These are phyloP conservation scores for Lactarius sp. DNA, from an alignment of 768 basidiomycete genomes.

Conservation along the genomic window DNA sequence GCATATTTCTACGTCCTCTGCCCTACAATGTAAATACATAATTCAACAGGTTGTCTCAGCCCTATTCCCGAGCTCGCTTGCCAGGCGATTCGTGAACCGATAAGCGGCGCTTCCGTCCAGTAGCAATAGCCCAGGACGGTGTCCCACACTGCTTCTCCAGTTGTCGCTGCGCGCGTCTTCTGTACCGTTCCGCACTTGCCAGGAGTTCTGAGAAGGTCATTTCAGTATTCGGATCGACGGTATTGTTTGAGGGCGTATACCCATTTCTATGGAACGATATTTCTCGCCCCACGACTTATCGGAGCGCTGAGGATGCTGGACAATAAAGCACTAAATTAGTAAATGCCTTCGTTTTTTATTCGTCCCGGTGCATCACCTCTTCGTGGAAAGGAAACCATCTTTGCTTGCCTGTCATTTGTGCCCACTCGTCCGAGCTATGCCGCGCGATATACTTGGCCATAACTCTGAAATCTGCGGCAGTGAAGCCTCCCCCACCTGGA, in stretches of 20 bases:
- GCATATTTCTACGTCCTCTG: background rate
- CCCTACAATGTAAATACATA: background rate
- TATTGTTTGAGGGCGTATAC: slow-evolving; percentile 3
- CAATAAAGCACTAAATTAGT: background rate
- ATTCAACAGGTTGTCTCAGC: background rate
- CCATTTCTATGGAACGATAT: slow-evolving; percentile 14
- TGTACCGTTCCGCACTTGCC: slow-evolving; percentile 30
- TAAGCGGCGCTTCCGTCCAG: slow-evolving; percentile 13
- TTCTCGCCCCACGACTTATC: slow-evolving; percentile 5
- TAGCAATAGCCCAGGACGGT: slow-evolving; percentile 31
- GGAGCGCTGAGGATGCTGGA: slow-evolving; percentile 18
- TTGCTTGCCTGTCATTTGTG: slow-evolving; percentile 38
- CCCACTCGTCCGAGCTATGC: slow-evolving; percentile 39
- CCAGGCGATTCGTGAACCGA: slow-evolving; percentile 1
- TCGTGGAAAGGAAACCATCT: slow-evolving; percentile 53
- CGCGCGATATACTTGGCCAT: slow-evolving; percentile 54
- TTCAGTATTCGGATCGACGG: background rate
- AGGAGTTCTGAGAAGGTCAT: slow-evolving; percentile 12
- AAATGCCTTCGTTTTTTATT: background rate
- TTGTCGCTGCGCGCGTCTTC: slow-evolving; percentile 18
- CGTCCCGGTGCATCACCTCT: slow-evolving; percentile 37
- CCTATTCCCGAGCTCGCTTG: slow-evolving; percentile 15
- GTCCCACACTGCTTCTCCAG: slow-evolving; percentile 26
- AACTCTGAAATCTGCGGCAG: slow-evolving; percentile 57
- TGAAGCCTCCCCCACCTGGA: slow-evolving; percentile 43